Conservation (phyloP, 2,329 filamentous ascomycete species). For the Colletotrichum navitas region DNA sequence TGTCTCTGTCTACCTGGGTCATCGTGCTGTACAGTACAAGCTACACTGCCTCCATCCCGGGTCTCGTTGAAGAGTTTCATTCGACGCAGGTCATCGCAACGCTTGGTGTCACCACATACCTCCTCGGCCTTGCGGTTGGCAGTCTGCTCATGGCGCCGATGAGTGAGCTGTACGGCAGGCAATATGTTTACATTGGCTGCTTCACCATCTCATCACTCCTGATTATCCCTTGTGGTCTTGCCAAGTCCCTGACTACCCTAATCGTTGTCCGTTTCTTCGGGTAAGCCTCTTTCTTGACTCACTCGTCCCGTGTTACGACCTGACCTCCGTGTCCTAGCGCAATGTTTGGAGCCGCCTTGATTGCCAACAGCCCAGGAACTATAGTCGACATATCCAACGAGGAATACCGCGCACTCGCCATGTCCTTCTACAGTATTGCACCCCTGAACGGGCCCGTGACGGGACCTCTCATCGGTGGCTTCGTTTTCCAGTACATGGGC, state of each 20-base stretch:
- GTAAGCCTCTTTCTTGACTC: constrained; percentile 52
- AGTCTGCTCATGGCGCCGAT: constrained; percentile 81
- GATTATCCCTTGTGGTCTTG: constrained; percentile 78
- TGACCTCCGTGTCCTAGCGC: constrained; percentile 16
- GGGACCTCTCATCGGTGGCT: constrained; percentile 80
- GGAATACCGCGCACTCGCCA: constrained; percentile 83
- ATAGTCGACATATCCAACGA: constrained; percentile 87
- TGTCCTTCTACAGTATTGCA: constrained; percentile 86
- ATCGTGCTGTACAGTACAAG: constrained; percentile 82
- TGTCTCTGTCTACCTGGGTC: constrained; percentile 62
- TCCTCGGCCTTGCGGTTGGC: constrained; percentile 79
- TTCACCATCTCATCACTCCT: constrained; percentile 75
- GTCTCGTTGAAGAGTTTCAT: constrained; percentile 76
- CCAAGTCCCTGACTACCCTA: constrained; percentile 75
- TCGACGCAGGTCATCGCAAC: constrained; percentile 73
- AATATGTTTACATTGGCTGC: constrained; percentile 76
- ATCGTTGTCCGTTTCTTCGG: constrained; percentile 82
- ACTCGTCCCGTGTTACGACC: constrained; percentile 47
- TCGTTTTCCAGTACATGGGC: constrained; percentile 80
- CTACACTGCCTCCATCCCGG: constrained; percentile 79
- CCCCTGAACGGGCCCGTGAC: constrained; percentile 80
- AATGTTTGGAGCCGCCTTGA: constrained; percentile 82
- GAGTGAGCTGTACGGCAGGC: constrained; percentile 76
- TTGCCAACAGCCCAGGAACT: constrained; percentile 85
- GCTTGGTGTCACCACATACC: constrained; percentile 82